Evolutionary conservation across 345 rosid species (phyloP).

Genomic region (Eucalyptus caleyi): DNA sequence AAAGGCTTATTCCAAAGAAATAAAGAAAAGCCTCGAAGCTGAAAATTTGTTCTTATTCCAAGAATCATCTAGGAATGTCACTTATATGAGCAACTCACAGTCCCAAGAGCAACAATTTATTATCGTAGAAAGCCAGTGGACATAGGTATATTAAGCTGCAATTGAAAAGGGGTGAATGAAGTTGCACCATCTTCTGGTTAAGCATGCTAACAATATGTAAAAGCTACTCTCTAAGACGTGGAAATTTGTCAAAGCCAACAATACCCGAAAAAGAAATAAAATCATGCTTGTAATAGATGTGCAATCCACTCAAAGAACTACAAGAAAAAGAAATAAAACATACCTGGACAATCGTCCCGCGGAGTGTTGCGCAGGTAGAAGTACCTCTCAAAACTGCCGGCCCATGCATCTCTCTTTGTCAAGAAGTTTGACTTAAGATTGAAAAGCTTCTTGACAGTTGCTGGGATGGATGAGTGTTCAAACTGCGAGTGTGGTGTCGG

Average conservation of each 20-base stretch:
- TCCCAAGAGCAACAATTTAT: not conserved
- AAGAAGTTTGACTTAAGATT: constrained; percentile 77
- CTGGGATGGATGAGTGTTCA: constrained; percentile 94
- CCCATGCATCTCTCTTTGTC: constrained; percentile 99
- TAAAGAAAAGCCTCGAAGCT: not conserved
- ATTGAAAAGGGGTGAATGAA: not conserved
- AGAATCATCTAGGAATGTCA: not conserved
- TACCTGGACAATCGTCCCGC: constrained; percentile 95
- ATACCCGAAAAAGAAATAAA: not conserved
- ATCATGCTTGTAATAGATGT: not conserved
- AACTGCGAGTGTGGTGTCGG: constrained; percentile 75
- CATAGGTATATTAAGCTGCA: not conserved
- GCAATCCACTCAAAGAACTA: not conserved
- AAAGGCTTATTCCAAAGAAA: not conserved
- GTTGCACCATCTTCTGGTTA: not conserved
- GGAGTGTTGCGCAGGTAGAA: constrained; percentile 65
- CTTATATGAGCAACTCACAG: not conserved
- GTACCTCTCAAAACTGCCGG: constrained; percentile 83
- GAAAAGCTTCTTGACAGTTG: constrained; percentile 94
- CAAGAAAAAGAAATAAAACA: not conserved
- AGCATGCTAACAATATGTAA: not conserved
- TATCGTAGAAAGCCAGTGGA: not conserved
- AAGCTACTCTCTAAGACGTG: not conserved
- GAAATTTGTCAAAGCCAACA: not conserved
- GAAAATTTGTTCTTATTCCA: not conserved